Conservation (phyloP, 2,329 filamentous ascomycete genomes). For the Fusarium newnesense region DNA sequence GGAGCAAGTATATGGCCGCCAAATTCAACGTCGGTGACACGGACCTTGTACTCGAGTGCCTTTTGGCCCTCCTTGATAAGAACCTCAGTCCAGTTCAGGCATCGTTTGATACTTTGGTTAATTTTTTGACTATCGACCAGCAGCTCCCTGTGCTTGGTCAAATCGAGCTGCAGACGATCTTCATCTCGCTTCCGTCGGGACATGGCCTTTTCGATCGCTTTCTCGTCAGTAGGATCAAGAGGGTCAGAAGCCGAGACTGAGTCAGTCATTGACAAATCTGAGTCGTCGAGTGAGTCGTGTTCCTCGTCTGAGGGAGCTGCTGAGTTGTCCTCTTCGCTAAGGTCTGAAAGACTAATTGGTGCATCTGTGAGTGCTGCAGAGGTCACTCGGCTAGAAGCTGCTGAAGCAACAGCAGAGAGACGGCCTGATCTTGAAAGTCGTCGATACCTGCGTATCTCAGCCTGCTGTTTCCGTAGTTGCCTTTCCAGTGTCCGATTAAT, state of each 20-base stretch:
- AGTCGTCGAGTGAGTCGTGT: slow-evolving; percentile 64
- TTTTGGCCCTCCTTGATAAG: slow-evolving; percentile 90
- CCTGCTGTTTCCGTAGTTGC: slow-evolving; percentile 89
- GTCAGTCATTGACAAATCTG: slow-evolving; percentile 57
- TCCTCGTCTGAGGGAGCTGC: slow-evolving; percentile 52
- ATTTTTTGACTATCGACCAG: slow-evolving; percentile 92
- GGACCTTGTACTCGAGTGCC: slow-evolving; percentile 84
- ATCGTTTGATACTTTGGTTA: slow-evolving; percentile 92
- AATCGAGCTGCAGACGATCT: slow-evolving; percentile 82
- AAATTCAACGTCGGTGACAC: slow-evolving; percentile 80
- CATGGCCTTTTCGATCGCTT: slow-evolving; percentile 41
- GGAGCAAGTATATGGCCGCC: slow-evolving; percentile 80
- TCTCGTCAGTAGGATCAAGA: slow-evolving; percentile 53
- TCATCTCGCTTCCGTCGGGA: slow-evolving; percentile 78
- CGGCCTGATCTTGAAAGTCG: slow-evolving; percentile 85
- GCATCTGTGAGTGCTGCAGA: slow-evolving; percentile 57
- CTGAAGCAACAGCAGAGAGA: slow-evolving; percentile 67
- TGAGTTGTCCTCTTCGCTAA: slow-evolving; percentile 54
- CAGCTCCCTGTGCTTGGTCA: slow-evolving; percentile 88
- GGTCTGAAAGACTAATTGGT: slow-evolving; percentile 60
- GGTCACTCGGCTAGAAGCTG: slow-evolving; percentile 56
- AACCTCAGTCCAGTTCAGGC: slow-evolving; percentile 88
- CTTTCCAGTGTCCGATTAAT: slow-evolving; percentile 95
- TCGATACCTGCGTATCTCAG: slow-evolving; percentile 85
- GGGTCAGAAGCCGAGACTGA: slow-evolving; percentile 45